phyloP scores from a whole-genome alignment of 2,329 filamentous ascomycete genomes.

The Xylariaceae sp. region DNA sequence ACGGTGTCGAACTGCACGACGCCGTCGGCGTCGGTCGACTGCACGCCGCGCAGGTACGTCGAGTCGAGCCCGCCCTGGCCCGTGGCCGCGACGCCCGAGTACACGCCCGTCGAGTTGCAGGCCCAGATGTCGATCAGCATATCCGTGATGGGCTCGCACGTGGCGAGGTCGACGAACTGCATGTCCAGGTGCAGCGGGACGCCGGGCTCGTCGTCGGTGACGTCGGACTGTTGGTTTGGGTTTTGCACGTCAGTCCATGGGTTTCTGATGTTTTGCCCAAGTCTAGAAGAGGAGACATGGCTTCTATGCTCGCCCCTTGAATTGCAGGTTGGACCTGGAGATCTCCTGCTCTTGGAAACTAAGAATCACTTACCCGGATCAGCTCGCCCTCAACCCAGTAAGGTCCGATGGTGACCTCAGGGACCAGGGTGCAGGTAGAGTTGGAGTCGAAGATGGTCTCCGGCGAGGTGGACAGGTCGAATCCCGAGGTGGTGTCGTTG shows the following conservation, averaged over 20 bases:
- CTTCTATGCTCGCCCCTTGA: too few relatives aligned
- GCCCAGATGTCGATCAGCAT: constrained; percentile 32
- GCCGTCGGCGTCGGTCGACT: constrained; percentile 26
- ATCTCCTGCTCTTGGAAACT: not conserved
- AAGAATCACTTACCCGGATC: constrained; percentile 18
- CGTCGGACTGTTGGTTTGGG: too few relatives aligned
- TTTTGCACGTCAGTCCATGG: too few relatives aligned
- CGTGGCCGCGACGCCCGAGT: constrained; percentile 24
- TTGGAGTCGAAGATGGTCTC: constrained; percentile 25
- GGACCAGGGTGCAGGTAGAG: constrained; percentile 21
- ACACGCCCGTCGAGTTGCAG: constrained; percentile 31
- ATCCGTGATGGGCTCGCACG: constrained; percentile 25
- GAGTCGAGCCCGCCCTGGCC: constrained; percentile 23
- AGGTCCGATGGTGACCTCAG: constrained; percentile 22
- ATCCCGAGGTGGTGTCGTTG: constrained; percentile 18
- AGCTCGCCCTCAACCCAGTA: constrained; percentile 29
- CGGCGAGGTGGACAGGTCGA: constrained; percentile 29
- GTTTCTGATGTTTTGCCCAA: not conserved
- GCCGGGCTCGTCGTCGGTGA: constrained; percentile 29
- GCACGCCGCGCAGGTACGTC: constrained; percentile 26
- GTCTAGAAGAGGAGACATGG: not conserved
- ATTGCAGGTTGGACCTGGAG: not conserved
- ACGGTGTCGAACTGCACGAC: constrained; percentile 29
- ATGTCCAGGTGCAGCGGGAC: constrained; percentile 32
- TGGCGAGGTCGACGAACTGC: constrained; percentile 30